Evolutionary conservation across 495 filamentous ascomycete species (phyloP), one percentile per base, ranked within the genome.

Genomic region (Neurospora tetraspora): DNA sequence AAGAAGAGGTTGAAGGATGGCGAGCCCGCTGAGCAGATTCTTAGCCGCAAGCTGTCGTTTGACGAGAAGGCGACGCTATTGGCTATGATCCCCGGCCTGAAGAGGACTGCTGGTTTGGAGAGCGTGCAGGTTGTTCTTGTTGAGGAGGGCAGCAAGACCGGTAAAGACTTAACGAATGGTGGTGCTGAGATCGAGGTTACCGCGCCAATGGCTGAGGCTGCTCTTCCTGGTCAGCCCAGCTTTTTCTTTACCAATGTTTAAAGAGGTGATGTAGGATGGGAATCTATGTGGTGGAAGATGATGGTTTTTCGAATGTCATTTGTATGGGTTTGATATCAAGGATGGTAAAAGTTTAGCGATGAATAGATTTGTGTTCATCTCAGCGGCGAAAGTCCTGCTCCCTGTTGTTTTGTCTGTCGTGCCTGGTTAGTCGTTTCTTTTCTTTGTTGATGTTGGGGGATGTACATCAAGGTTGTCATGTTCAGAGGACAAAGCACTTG

Each of bases 11-110:
- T 99, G 34, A 80, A 91, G 61, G 80, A 78, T 27, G 88, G 87
- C 47, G 87, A 89, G 78, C 81, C 85, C 39, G 83, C 87, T 9
- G 83, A 88, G 23, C 83, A 78, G 10, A 94, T 98, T 53, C 91
- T 98, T 76, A 88, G 93, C 27, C 84, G 94, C 71, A 93, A 93
- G 81, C 82, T 99, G 70, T 86, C 87, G 5, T 99, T 99, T 79
- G 92, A 97, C 74, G 96, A 99, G 76, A 82, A 91, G 18, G 88
- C 86, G 69, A 90, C 90, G 71, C 82, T 95, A 39, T 75, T 82
- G 74, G 77, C 78, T 4, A 85, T 85, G 79, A 76, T 85, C 20
- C 81, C 83, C 18, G 79, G 80, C 38, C 75, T 85, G 31, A 83
- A 89, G 85, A 87, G 88, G 76, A 88, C 88, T 37, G 89, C 91